phyloP scores from a whole-genome alignment of 352 stramenopile species.

The Phytophthora tentaculata region DNA sequence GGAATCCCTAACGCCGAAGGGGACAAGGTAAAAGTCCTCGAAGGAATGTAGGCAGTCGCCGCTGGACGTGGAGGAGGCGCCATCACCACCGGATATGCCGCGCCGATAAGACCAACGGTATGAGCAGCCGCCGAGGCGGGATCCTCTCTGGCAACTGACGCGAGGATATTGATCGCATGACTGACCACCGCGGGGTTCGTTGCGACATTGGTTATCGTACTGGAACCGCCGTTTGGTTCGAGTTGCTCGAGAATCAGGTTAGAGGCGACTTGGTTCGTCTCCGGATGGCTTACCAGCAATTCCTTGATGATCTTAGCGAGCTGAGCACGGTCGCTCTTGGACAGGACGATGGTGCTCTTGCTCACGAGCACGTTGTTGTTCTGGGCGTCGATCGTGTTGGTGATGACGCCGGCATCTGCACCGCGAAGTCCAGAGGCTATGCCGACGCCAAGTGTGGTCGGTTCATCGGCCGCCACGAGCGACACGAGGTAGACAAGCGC shows the following conservation, averaged over 20 bases:
- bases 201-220: background rate
- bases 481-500: background rate
- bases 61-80: constrained; percentile 4
- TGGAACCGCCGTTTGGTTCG: background rate
- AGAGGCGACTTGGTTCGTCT: background rate
- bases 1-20: background rate
- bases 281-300: background rate
- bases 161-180: background rate
- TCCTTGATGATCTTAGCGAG: constrained; percentile 21
- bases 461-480: background rate
- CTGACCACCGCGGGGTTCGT: background rate
- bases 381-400: constrained; percentile 1
- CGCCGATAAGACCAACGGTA: constrained; percentile 9
- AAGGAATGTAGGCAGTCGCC: constrained; percentile 1
- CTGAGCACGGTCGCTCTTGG: constrained; percentile 19
- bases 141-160: background rate
- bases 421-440: background rate
- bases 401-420: background rate
- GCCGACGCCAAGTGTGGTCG: background rate
- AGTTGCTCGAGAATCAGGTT: background rate
- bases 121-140: background rate
- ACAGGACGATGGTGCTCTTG: constrained; percentile 23
- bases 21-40: background rate
- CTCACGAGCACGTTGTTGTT: constrained; percentile 11
- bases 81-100: constrained; percentile 10